Evolutionary conservation across 495 filamentous ascomycete species (phyloP), one percentile per base, ranked within the genome.

Genomic region (Podospora didyma): DNA sequence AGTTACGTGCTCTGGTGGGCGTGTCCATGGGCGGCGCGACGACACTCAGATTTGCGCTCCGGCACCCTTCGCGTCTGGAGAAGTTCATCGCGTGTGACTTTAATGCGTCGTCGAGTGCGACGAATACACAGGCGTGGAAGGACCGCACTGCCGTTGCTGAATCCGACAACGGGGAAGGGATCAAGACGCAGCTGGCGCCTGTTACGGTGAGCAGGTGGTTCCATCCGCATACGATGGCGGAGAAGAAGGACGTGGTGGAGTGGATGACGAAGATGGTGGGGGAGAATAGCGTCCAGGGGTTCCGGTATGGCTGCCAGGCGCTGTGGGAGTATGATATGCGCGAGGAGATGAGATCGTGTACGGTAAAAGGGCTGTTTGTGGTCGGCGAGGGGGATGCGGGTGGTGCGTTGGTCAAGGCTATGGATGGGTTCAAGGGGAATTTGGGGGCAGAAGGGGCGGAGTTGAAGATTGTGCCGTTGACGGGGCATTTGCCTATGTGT

Each of bases 401-500:
- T 58, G 89, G 89, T 2, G 84, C 87, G 1, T 65, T 94, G 42
- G 87, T 89, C 0, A 82, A 82, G 69, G 86, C 86, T 1, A 92
- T 92, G 89, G 80, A 83, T 51, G 82, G 85, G 24, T 90, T 92
- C 77, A 82, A 78, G 54, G 73, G 70, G 0, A 68, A 73, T 46
- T 64, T 88, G 54, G 82, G 81, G 3, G 52, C 58, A 5, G 65
- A 66, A 1, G 82, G 77, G 1, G 79, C 81, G 0, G 78, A 82
- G 65, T 73, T 87, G 54, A 80, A 74, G 65, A 66, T 86, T 49
- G 79, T 92, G 49, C 79, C 85, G 2, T 69, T 73, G 22, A 86
- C 88, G 0, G 89, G 89, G 0, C 89, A 94, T 73, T 68, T 94
- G 71, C 89, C 89, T 3, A 94, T 94, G 89, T 84, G 82, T 35